Evolutionary conservation across 257 asterid species (phyloP).

Genomic region (Linaria vulgaris): DNA sequence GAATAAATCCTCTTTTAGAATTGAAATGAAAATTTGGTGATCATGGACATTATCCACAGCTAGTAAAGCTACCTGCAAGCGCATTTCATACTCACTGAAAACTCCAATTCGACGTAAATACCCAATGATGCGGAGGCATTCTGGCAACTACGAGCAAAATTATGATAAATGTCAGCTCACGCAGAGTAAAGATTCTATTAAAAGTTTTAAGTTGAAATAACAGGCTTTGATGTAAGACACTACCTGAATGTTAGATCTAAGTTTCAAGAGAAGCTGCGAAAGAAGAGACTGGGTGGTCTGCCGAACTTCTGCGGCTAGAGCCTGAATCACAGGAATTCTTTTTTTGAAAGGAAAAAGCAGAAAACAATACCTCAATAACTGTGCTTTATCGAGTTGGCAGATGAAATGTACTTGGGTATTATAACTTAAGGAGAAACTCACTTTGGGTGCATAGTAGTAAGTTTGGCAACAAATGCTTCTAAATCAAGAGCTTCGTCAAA

Average conservation of each 20-base stretch:
- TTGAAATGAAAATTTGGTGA: not conserved
- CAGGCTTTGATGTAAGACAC: slow-evolving; percentile 20
- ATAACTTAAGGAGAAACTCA: slow-evolving; percentile 45
- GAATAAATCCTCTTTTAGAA: slow-evolving; percentile 33
- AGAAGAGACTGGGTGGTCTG: slow-evolving; percentile 96
- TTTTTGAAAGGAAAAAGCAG: slow-evolving; percentile 34
- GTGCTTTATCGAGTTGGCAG: slow-evolving; percentile 25
- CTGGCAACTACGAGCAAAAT: slow-evolving; percentile 70
- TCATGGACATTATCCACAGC: not conserved
- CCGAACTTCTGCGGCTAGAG: slow-evolving; percentile 87
- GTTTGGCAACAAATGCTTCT: slow-evolving; percentile 91
- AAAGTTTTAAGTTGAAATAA: no score
- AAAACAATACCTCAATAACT: slow-evolving; percentile 36
- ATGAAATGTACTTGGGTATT: slow-evolving; percentile 25
- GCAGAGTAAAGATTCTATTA: slow-evolving; percentile 10
- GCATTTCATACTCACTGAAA: slow-evolving; percentile 93
- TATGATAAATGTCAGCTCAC: slow-evolving; percentile 13
- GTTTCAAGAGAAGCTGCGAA: slow-evolving; percentile 92
- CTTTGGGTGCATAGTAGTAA: slow-evolving; percentile 92
- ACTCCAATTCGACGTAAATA: slow-evolving; percentile 96
- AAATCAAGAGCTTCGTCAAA: slow-evolving; percentile 97
- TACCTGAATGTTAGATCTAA: slow-evolving; percentile 96
- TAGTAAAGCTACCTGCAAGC: slow-evolving; percentile 67
- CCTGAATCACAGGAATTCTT: slow-evolving; percentile 95
- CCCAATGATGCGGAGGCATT: slow-evolving; percentile 94